These are phyloP conservation scores for Daldinia bambusicola DNA, from an alignment of 495 filamentous ascomycete genomes.

Conservation along the genomic window DNA sequence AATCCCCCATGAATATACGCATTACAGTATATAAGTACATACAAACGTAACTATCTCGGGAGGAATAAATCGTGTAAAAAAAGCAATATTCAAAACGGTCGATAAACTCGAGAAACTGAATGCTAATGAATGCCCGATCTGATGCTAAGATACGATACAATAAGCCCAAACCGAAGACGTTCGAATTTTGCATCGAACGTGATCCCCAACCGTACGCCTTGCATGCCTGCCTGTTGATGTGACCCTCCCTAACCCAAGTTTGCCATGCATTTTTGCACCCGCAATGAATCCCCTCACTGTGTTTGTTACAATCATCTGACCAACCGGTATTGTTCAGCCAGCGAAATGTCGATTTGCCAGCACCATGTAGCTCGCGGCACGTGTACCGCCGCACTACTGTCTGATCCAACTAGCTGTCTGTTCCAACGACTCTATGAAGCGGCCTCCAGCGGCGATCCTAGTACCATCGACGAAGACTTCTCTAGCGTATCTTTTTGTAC, in stretches of 20 bases:
- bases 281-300: conserved; percentile 16
- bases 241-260: conserved; percentile 26
- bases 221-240: conserved; percentile 35
- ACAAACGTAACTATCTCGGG: neutral
- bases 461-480: neutral
- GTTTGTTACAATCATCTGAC: conserved; percentile 30
- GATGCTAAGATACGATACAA: conserved; percentile 29
- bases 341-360: conserved; percentile 13
- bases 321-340: conserved; percentile 18
- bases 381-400: conserved; percentile 17
- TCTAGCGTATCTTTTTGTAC: conserved; percentile 3
- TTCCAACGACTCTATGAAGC: conserved; percentile 27
- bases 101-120: conserved; percentile 19
- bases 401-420: conserved; percentile 20
- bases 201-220: conserved; percentile 34
- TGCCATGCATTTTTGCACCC: conserved; percentile 39
- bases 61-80: conserved; percentile 2
- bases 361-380: conserved; percentile 5
- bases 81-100: conserved; percentile 4
- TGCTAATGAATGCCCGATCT: conserved; percentile 25
- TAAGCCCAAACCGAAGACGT: conserved; percentile 14
- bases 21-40: neutral
- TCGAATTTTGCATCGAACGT: conserved; percentile 4
- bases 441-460: conserved; percentile 21
- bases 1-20: neutral